These are phyloP conservation scores for Candida ulmi DNA, from an alignment of 805 yeast genomes.

Conservation along the genomic window DNA sequence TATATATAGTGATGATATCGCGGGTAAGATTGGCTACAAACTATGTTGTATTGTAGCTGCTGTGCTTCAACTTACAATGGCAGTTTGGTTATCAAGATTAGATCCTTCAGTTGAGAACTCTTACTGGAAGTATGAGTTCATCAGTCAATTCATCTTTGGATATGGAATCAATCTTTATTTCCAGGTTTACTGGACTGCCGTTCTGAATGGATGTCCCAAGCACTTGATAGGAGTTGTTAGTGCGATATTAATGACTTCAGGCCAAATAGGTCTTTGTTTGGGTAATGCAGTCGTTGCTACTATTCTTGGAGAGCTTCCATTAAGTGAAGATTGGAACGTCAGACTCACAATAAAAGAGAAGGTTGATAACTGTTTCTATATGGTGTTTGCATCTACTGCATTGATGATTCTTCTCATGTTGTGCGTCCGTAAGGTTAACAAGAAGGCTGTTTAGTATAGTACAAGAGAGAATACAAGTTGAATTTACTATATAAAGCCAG, in stretches of 20 bases:
- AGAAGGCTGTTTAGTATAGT: too few species aligned
- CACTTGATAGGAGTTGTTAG: slow-evolving; percentile 35
- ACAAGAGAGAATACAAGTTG: too few species aligned
- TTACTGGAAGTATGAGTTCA: slow-evolving; percentile 28
- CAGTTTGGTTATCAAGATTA: slow-evolving; percentile 21
- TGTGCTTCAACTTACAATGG: slow-evolving; percentile 12
- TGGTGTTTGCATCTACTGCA: slow-evolving; percentile 3
- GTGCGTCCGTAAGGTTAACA: neutral
- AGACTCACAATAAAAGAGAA: slow-evolving; percentile 2
- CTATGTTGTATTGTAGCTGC: slow-evolving; percentile 11
- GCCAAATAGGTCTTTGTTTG: slow-evolving; percentile 29
- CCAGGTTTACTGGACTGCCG: slow-evolving; percentile 27
- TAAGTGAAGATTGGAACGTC: neutral
- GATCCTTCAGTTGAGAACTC: slow-evolving; percentile 10
- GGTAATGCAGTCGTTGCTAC: slow-evolving; percentile 24
- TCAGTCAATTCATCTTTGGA: slow-evolving; percentile 21
- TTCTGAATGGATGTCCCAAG: slow-evolving; percentile 29
- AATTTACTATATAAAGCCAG: too few species aligned
- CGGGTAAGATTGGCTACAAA: slow-evolving; percentile 1
- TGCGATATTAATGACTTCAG: slow-evolving; percentile 30
- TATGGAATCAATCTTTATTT: slow-evolving; percentile 27
- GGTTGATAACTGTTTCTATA: slow-evolving; percentile 5
- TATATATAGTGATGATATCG: neutral
- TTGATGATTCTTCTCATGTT: neutral
- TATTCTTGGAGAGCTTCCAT: slow-evolving; percentile 21